Percentiles rank a stretch among this genome's conserved stretches.
phyloP scores from a whole-genome alignment of 2,329 filamentous ascomycete species.

The Sordariomycetes sp. region DNA sequence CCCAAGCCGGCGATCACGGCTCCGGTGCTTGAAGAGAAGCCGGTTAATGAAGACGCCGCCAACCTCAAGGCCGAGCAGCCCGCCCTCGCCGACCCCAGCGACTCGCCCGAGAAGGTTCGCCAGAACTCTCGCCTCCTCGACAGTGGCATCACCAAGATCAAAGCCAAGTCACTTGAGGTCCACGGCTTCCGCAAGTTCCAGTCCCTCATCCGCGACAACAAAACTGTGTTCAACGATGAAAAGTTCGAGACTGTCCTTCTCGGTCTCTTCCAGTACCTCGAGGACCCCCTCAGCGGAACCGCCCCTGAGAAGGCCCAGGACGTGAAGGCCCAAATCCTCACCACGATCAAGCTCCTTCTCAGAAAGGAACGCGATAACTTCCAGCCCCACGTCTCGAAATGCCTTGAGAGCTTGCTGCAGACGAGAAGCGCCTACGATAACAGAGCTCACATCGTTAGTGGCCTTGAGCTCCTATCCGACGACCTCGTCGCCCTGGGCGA shows the following conservation, averaged over 20 bases:
- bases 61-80: conserved; percentile 15
- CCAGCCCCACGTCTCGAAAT: conserved; percentile 56
- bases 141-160: conserved; percentile 67
- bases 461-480: conserved; percentile 63
- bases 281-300: conserved; percentile 46
- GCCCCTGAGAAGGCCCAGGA: conserved; percentile 59
- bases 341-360: conserved; percentile 64
- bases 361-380: conserved; percentile 58
- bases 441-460: conserved; percentile 62
- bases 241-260: conserved; percentile 60
- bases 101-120: conserved; percentile 42
- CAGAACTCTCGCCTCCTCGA: conserved; percentile 57
- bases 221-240: conserved; percentile 53
- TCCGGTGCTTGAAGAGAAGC: conserved; percentile 49
- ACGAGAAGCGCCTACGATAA: conserved; percentile 59
- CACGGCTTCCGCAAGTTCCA: conserved; percentile 75
- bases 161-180: conserved; percentile 63
- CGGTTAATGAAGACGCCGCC: conserved; percentile 46
- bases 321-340: conserved; percentile 64
- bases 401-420: conserved; percentile 57
- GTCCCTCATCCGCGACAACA: conserved; percentile 60
- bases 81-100: conserved; percentile 6
- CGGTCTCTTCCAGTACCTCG: conserved; percentile 64
- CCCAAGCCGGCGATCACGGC: conserved; percentile 34
- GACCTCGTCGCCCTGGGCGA: conserved; percentile 62